A percentile compares a stretch with the other conserved stretches of the same genome.
phyloP scores from a whole-genome alignment of 2,329 filamentous ascomycete species.

The Rhynchosporium graminicola region DNA sequence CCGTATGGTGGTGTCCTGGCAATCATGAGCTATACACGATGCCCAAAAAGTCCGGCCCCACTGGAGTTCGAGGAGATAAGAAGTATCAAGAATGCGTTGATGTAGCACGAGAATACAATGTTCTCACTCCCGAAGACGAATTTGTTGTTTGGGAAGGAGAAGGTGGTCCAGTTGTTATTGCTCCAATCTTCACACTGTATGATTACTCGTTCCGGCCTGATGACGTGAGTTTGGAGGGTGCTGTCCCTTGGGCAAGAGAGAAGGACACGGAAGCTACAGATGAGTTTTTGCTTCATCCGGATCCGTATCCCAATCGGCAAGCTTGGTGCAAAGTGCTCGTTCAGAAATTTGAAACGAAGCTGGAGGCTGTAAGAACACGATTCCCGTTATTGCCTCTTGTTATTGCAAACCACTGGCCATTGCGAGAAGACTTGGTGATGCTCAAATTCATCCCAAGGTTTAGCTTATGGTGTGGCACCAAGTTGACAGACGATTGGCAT shows the following conservation, averaged over 20 bases:
- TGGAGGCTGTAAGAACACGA: neutral
- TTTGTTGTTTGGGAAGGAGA: neutral
- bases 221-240: neutral
- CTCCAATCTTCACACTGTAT: neutral
- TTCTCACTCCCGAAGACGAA: neutral
- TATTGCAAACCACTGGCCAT: neutral
- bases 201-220: neutral
- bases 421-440: neutral
- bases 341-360: conserved; percentile 4
- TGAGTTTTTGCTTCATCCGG: neutral
- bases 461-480: neutral
- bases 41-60: neutral
- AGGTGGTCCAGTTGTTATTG: neutral
- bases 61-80: neutral
- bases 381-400: neutral
- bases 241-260: neutral
- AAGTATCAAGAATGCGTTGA: neutral
- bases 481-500: neutral
- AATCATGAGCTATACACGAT: neutral
- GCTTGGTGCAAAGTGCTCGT: conserved; percentile 5
- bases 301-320: neutral
- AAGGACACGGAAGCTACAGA: neutral
- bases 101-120: neutral
- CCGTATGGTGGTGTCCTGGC: neutral
- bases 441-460: neutral